A percentile compares a stretch with the other conserved stretches of the same genome.
Evolutionary conservation across 2,329 filamentous ascomycete genomes (phyloP).

Genomic region (Blumeriella jaapii): DNA sequence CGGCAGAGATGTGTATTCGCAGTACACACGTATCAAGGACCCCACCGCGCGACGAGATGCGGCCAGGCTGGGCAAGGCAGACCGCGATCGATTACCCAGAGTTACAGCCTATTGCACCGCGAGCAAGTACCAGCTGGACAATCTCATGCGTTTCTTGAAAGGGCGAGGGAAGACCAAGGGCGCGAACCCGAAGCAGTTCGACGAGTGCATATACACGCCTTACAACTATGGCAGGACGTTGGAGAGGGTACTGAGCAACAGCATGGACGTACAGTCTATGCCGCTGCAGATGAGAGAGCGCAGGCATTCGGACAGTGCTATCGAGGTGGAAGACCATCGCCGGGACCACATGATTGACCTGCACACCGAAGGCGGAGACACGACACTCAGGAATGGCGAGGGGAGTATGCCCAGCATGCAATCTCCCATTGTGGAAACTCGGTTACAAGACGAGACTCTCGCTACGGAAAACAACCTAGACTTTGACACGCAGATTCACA

Average conservation of each 20-base stretch:
- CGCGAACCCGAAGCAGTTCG: conserved; percentile 81
- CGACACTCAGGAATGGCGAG: conserved; percentile 26
- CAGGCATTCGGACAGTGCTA: conserved; percentile 64
- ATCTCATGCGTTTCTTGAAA: conserved; percentile 83
- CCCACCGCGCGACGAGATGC: conserved; percentile 87
- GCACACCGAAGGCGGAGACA: conserved; percentile 30
- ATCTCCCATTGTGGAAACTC: conserved; percentile 18
- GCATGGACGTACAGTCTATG: conserved; percentile 21
- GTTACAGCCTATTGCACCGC: conserved; percentile 97
- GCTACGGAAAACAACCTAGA: conserved; percentile 40
- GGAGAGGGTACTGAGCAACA: conserved; percentile 24
- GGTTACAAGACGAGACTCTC: conserved; percentile 31
- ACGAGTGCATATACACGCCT: conserved; percentile 95
- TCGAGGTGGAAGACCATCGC: conserved; percentile 50
- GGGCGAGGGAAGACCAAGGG: conserved; percentile 66
- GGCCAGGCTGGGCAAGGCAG: conserved; percentile 83
- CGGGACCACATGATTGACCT: conserved; percentile 55
- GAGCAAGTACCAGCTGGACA: conserved; percentile 81
- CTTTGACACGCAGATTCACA: conserved; percentile 81
- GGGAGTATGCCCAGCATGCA: conserved; percentile 14
- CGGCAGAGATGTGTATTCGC: conserved; percentile 89
- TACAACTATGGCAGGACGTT: conserved; percentile 59
- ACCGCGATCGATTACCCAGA: conserved; percentile 72
- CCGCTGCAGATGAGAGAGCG: conserved; percentile 43
- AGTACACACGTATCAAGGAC: conserved; percentile 96